Evolutionary conservation across 2,329 filamentous ascomycete species (phyloP), one percentile per base, ranked within the genome.

Genomic region (Plenodomus tracheiphilus): DNA sequence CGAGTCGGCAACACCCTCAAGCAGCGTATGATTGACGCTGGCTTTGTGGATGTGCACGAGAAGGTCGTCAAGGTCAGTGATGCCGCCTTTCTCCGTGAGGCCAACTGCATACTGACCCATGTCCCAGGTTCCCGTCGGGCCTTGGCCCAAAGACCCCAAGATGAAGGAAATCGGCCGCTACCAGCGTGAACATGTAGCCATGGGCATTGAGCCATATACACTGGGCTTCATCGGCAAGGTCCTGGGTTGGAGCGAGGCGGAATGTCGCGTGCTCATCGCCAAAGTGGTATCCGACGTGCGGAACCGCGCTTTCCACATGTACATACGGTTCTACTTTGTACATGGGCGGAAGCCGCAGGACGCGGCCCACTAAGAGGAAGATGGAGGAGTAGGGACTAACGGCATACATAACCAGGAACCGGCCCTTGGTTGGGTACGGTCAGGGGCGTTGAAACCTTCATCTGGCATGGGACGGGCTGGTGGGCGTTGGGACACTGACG

Each of bases 101-200:
- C 11, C 28, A 10, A n/a, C n/a, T n/a, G n/a, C 11, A 16, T 39
- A 13, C 51, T 54, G 36, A 61, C 40, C 30, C 22, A 21, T 9
- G n/a, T 10, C 34, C 8, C 11, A 70, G 67, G 54, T 71, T 19
- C 69, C 69, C 13, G 55, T 70, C 19, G 68, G 68, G 13, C 62
- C 67, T 1, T 81, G 78, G 78, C 71, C 77, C 5, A 75, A 75
- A 42, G 77, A 80, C 41, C 69, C 71, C 1, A 75, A 74, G 44
- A 74, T 78, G 71, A 81, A 79, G 58, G 74, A 78, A 53, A 73
- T 81, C 18, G 78, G 79, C 15, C 66, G 73, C 21, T 78, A 68
- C 46, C 64, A 70, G 52, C 66, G 67, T 37, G 67, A 71, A 45
- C 66, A 70, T 53, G 61, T 71, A 58, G 49, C 58, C 39, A 62